phyloP scores from a whole-genome alignment of 176 grass and related monocot species.

The Pharus latifolius region DNA sequence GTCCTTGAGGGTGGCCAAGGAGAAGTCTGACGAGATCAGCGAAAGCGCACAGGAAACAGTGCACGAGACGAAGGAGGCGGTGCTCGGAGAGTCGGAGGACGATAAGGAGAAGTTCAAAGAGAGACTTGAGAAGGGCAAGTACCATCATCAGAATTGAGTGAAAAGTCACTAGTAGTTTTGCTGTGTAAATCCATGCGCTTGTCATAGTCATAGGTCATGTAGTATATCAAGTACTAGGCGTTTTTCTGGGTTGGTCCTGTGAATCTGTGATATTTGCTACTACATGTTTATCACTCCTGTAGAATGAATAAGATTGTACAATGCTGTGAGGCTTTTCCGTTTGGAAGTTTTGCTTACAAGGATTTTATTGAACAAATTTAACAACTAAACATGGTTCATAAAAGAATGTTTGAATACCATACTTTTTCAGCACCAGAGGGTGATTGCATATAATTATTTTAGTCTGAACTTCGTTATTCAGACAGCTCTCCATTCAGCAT shows the following conservation, averaged over 20 bases:
- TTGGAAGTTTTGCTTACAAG: neutral
- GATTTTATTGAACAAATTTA: neutral
- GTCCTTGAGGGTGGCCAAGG: constrained; percentile 76
- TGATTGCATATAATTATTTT: neutral
- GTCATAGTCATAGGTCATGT: neutral
- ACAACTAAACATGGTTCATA: neutral
- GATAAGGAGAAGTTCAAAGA: constrained; percentile 59
- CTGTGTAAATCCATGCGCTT: neutral
- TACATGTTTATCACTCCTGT: neutral
- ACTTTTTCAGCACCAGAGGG: neutral
- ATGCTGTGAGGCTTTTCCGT: neutral
- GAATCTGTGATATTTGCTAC: neutral
- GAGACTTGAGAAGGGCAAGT: constrained; percentile 57
- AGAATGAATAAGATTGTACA: constrained; percentile 14
- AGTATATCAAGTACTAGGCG: neutral
- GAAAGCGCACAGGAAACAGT: constrained; percentile 41
- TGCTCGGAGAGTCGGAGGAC: constrained; percentile 31
- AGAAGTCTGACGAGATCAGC: constrained; percentile 46
- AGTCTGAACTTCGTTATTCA: neutral
- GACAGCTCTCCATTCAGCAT: neutral
- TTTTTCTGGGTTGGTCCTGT: neutral
- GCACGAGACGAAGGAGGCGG: constrained; percentile 56
- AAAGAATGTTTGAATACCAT: neutral
- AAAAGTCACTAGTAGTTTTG: neutral
- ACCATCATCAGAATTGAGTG: constrained; percentile 33